Evolutionary conservation across 2,329 filamentous ascomycete genomes (phyloP).

Genomic region (Dactylellina parvicollis): DNA sequence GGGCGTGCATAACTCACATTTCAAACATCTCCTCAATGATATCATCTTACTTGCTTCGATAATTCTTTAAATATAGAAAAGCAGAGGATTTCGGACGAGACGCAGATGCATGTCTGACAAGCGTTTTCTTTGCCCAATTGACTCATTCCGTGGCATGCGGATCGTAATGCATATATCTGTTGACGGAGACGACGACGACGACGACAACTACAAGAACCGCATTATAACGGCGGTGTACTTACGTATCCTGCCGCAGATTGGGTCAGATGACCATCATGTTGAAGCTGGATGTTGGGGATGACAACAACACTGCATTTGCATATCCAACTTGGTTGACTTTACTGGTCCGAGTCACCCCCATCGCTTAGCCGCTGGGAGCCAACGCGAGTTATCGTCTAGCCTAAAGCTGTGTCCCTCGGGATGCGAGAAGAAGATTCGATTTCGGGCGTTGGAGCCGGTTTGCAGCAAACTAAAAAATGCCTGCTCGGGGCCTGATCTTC

Average conservation of each 20-base stretch:
- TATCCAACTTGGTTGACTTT: not conserved
- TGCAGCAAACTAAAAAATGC: conserved; percentile 40
- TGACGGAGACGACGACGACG: conserved; percentile 4
- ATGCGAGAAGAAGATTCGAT: conserved; percentile 43
- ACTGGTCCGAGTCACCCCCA: not conserved
- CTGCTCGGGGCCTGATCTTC: conserved; percentile 36
- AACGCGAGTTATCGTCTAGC: conserved; percentile 17
- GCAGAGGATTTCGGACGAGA: conserved; percentile 36
- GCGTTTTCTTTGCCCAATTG: conserved; percentile 45
- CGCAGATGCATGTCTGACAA: conserved; percentile 50
- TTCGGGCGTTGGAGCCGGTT: conserved; percentile 33
- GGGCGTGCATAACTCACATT: conserved; percentile 20
- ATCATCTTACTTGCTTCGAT: conserved; percentile 51
- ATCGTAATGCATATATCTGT: conserved; percentile 11
- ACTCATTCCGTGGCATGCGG: conserved; percentile 22
- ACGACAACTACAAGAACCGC: not conserved
- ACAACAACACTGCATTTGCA: conserved; percentile 39
- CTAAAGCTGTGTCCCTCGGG: conserved; percentile 5
- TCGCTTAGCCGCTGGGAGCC: conserved; percentile 34
- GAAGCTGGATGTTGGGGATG: conserved; percentile 31
- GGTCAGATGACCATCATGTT: conserved; percentile 49
- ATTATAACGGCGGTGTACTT: conserved; percentile 11
- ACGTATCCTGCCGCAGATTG: conserved; percentile 31
- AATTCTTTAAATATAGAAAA: conserved; percentile 44
- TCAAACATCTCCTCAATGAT: conserved; percentile 12